These are phyloP conservation scores for Falciphora oryzae DNA, from an alignment of 2,329 filamentous ascomycete genomes.

Conservation along the genomic window DNA sequence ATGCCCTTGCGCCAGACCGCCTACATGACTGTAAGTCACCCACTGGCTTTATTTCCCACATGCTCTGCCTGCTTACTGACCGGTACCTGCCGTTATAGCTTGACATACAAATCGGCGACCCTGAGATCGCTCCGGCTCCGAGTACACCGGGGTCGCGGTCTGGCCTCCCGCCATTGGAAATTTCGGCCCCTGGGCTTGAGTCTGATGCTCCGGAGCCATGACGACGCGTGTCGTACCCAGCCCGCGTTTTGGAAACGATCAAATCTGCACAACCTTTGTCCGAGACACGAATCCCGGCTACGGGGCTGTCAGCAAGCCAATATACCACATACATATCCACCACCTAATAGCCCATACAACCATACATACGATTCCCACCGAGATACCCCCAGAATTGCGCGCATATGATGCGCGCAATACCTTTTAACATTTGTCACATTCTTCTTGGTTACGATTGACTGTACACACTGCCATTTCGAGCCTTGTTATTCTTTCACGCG, in stretches of 20 bases:
- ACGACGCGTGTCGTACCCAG: too few relatives aligned
- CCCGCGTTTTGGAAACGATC: too few relatives aligned
- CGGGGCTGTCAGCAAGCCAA: too few relatives aligned
- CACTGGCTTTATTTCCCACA: background rate
- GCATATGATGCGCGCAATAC: background rate
- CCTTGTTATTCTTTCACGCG: background rate
- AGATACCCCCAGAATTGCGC: background rate
- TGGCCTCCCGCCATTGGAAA: conserved; percentile 5
- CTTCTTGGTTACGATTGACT: background rate
- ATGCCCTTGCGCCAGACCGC: conserved; percentile 19
- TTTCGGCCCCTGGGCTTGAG: too few relatives aligned
- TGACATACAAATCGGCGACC: conserved; percentile 21
- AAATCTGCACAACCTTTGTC: too few relatives aligned
- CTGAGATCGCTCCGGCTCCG: conserved; percentile 19
- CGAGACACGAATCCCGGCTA: too few relatives aligned
- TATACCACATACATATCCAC: too few relatives aligned
- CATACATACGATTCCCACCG: too few relatives aligned
- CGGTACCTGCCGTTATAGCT: conserved; percentile 13
- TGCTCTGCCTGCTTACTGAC: background rate
- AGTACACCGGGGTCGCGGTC: conserved; percentile 16
- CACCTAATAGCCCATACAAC: too few relatives aligned
- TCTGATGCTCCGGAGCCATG: too few relatives aligned
- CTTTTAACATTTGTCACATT: background rate
- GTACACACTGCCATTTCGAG: background rate
- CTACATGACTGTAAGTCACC: conserved; percentile 20